Evolutionary conservation across 768 basidiomycete genomes (phyloP), one percentile per base, ranked within the genome.

Genomic region (Strobilomyces dryophilus): DNA sequence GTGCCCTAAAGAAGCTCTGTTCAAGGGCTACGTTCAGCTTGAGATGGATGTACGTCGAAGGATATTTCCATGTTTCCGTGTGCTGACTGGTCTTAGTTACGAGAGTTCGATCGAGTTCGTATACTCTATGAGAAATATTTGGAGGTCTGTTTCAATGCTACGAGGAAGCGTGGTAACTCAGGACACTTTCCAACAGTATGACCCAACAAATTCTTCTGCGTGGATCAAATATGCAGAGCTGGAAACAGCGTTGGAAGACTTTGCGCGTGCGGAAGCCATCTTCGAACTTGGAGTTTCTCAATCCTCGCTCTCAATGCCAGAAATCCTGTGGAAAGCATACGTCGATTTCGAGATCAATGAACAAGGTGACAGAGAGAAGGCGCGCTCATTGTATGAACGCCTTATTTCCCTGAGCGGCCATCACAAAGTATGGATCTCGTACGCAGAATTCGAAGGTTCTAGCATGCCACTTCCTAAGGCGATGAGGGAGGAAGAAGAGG

Each of bases 201-300:
- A 98, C 68, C 79, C 94, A 0, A 85, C 91, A 26, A 93, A 95
- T 68, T 89, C 92, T 1, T 76, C 91, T 1, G 91, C 94, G 0
- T 98, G 95, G 95, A 95, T 98, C 72, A 89, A 90, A 69, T 98
- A 84, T 69, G 91, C 95, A 24, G 91, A 95, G 63, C 82, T 97
- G 32, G 95, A 98, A 70, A 80, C 83, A 0, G 86, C 87, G 46
- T 78, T 97, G 1, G 87, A 89, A 67, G 95, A 98, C 69, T 85
- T 87, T 66, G 76, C 83, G 21, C 92, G 95, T 35, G 89, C 92
- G 2, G 87, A 95, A 14, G 94, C 87, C 5, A 93, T 98, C 64
- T 98, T 92, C 72, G 94, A 97, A 70, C 84, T 98, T 20, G 95
- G 89, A 7, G 80, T 92, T 21, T 78, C 85, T 8, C 95, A 97